Evolutionary conservation across 2,329 filamentous ascomycete genomes (phyloP), one percentile per base, ranked within the genome.

Genomic region (Alternaria alternata): DNA sequence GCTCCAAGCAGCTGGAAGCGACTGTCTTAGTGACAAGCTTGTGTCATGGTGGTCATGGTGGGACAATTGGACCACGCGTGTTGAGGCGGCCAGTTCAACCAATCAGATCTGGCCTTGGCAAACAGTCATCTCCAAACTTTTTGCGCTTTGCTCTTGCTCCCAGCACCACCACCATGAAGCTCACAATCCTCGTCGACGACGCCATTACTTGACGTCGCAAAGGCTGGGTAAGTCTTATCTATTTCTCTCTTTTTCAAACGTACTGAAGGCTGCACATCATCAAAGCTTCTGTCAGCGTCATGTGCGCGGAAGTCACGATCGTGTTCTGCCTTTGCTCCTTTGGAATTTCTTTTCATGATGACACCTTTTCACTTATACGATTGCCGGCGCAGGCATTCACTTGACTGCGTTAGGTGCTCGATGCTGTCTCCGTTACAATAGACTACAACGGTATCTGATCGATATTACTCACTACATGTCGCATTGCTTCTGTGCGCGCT

Each of bases 361-460:
- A 74, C 63, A 66, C 42, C 59, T 63, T 65, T 67, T 65, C 51
- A 68, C 69, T 70, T 69, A 69, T 73, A 57, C 66, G 68, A 61
- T 55, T 54, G 61, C 62, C 56, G 62, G 52, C 61, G 61, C 66
- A 67, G 61, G 63, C 71, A 74, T 74, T 75, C 73, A 75, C 57
- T 75, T 76, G 73, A 57, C 65, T 72, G 68, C 62, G 60, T 63
- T 59, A 62, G 57, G 64, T 57, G 61, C 54, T 70, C 72, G 66
- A 72, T 78, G 74, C 65, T 76, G 72, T 66, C 66, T 62, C 63
- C 69, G 67, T 67, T 67, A 70, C 66, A 66, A 70, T 71, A 77
- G 75, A 78, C 75, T 78, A 77, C 75, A 76, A 78, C 75, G 74
- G 75, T 77, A 76, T 78, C 75, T 78, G 75, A 77, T 66, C 61